Percentiles rank a stretch among this genome's conserved stretches.
Evolutionary conservation across 2,329 filamentous ascomycete genomes (phyloP).

Genomic region (Aspergillus sp.): DNA sequence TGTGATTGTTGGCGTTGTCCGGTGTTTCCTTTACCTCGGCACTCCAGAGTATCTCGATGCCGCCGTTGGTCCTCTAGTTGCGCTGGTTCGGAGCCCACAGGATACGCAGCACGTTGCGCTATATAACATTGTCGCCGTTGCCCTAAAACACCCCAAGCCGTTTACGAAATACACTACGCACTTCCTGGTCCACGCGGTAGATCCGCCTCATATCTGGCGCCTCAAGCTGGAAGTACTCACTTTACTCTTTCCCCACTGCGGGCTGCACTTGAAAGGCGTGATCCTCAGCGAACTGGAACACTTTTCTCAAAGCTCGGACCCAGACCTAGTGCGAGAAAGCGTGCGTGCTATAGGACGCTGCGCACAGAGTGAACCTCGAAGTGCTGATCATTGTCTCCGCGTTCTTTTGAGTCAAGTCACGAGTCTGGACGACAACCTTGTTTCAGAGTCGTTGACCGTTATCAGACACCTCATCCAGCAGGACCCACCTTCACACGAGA

Average conservation of each 20-base stretch:
- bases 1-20: constrained; percentile 82
- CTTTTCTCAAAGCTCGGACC: constrained; percentile 76
- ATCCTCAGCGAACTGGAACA: constrained; percentile 92
- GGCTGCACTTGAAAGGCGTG: constrained; percentile 74
- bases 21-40: constrained; percentile 82
- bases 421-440: constrained; percentile 80
- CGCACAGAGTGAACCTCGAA: constrained; percentile 72
- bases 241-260: constrained; percentile 82
- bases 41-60: constrained; percentile 72
- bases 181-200: constrained; percentile 80
- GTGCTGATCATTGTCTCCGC: constrained; percentile 76
- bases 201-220: constrained; percentile 80
- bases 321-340: constrained; percentile 79
- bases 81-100: constrained; percentile 77
- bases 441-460: constrained; percentile 90
- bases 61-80: constrained; percentile 80
- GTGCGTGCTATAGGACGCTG: constrained; percentile 92
- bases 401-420: constrained; percentile 85
- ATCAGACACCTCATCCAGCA: constrained; percentile 95
- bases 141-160: constrained; percentile 70
- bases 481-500: constrained; percentile 74
- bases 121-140: constrained; percentile 94
- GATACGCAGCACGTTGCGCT: constrained; percentile 89
- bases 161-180: constrained; percentile 88
- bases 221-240: constrained; percentile 91